Conservation (phyloP, 495 filamentous ascomycete species). For the Aspergillus diversus region DNA sequence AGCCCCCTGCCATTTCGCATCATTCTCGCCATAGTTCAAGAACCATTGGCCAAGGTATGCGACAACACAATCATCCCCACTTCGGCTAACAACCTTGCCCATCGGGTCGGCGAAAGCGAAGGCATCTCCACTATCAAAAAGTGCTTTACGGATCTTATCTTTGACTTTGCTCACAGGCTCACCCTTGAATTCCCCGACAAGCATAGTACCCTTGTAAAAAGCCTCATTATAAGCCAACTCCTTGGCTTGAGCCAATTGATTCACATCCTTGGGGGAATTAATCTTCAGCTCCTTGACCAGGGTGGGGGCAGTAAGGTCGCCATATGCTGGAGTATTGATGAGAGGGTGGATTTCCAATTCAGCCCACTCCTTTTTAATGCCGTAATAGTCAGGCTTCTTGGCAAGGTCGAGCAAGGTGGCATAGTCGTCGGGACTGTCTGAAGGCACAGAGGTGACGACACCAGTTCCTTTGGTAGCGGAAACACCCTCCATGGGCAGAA, state of each 20-base stretch:
- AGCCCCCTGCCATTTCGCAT: slow-evolving; percentile 71
- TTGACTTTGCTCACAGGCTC: slow-evolving; percentile 84
- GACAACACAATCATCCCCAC: slow-evolving; percentile 87
- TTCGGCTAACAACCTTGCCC: slow-evolving; percentile 81
- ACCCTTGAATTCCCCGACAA: slow-evolving; percentile 86
- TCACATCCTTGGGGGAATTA: slow-evolving; percentile 90
- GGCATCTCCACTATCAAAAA: slow-evolving; percentile 78
- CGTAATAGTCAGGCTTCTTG: slow-evolving; percentile 97
- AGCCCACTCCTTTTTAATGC: slow-evolving; percentile 96
- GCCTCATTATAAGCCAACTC: slow-evolving; percentile 95
- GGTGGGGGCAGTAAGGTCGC: slow-evolving; percentile 77
- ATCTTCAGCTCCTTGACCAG: slow-evolving; percentile 95
- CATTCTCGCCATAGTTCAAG: slow-evolving; percentile 89
- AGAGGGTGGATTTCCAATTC: slow-evolving; percentile 85
- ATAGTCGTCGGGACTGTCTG: slow-evolving; percentile 94
- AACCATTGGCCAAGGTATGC: slow-evolving; percentile 97
- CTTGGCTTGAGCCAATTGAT: slow-evolving; percentile 89
- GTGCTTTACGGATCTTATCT: slow-evolving; percentile 76
- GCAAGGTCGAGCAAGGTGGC: slow-evolving; percentile 84
- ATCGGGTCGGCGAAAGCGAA: slow-evolving; percentile 95
- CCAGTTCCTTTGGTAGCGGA: slow-evolving; percentile 92
- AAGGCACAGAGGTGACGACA: slow-evolving; percentile 93
- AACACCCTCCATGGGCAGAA: slow-evolving; percentile 94
- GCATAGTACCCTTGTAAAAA: slow-evolving; percentile 95
- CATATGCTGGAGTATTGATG: slow-evolving; percentile 88